A percentile compares a stretch with the other conserved stretches of the same genome.
Conservation (phyloP, 2,329 filamentous ascomycete species). For the Penicillium polonicum region DNA sequence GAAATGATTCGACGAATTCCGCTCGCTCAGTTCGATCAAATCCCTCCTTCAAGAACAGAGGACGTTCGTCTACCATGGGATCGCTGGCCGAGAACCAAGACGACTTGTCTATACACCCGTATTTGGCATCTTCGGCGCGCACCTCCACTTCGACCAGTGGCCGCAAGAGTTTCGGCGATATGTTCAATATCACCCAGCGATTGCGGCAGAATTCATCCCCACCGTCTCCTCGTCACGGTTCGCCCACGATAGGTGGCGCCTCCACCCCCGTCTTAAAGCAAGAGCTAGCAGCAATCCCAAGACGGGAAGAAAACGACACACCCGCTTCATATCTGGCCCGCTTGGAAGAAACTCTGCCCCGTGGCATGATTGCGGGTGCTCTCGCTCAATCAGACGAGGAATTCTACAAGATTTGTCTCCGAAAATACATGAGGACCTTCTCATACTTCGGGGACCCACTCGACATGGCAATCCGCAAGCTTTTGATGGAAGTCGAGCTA, state of each 20-base stretch:
- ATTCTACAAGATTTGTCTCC: conserved; percentile 78
- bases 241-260: conserved; percentile 57
- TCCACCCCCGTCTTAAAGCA: conserved; percentile 72
- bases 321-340: conserved; percentile 84
- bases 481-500: conserved; percentile 93
- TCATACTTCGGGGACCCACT: conserved; percentile 95
- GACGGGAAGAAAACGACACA: conserved; percentile 81
- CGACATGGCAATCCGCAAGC: conserved; percentile 94
- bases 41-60: conserved; percentile 56
- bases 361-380: conserved; percentile 78
- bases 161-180: conserved; percentile 86
- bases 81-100: conserved; percentile 72
- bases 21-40: conserved; percentile 64
- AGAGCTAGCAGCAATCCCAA: conserved; percentile 66
- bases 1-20: conserved; percentile 63
- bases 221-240: conserved; percentile 63
- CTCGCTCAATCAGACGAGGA: conserved; percentile 82
- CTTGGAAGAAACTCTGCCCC: conserved; percentile 75
- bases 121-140: conserved; percentile 56
- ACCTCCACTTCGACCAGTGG: conserved; percentile 83
- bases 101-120: conserved; percentile 67
- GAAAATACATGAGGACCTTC: conserved; percentile 94
- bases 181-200: conserved; percentile 72
- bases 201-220: conserved; percentile 80
- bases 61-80: conserved; percentile 85